Evolutionary conservation across 2,329 filamentous ascomycete species (phyloP), one percentile per base, ranked within the genome.

Genomic region (Mycocentrospora acerina): DNA sequence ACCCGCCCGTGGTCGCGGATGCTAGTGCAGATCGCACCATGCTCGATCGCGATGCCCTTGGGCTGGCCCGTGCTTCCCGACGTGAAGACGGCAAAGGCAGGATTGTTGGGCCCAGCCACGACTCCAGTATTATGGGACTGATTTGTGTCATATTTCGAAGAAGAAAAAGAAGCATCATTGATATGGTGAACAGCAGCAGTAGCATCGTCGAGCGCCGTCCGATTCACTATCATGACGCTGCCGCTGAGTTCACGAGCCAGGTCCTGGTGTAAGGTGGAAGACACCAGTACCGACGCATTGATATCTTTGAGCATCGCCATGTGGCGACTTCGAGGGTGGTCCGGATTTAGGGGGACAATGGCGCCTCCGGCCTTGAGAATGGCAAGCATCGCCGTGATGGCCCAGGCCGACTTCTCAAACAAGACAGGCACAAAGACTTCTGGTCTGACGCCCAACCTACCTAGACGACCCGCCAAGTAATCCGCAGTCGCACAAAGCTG

Each of bases 31-130:
- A 43, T 10, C 7, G 40, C 24, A 8, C 22, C 19, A 32, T 55
- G 52, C 33, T 46, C 36, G 6, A 83, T 77, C 19, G 81, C 77
- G n/a, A 81, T 75, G 2, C 78, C 81, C 38, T 79, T 78, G 0
- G 78, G 76, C 30, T 70, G 72, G 32, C 45, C 43, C 6, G 46
- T 53, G 22, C 66, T 51, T 7, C 54, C 51, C 13, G 69, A 70
- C 0, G 74, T 76, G 42, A 83, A 79, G 5, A 85, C 73, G 6
- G 82, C 70, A 49, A 79, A 83, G 0, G 81, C 80, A 4, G 72
- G 68, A 28, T 74, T 24, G 16, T 31, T 10, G 15, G 42, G 42
- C 6, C 17, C n/a, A n/a, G n/a, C n/a, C n/a, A n/a, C n/a, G n/a
- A n/a, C n/a, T n/a, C n/a, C n/a, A n/a, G n/a, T n/a, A n/a, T n/a